Conservation (phyloP, 768 basidiomycete genomes). For the Pleurotus tuoliensis region DNA sequence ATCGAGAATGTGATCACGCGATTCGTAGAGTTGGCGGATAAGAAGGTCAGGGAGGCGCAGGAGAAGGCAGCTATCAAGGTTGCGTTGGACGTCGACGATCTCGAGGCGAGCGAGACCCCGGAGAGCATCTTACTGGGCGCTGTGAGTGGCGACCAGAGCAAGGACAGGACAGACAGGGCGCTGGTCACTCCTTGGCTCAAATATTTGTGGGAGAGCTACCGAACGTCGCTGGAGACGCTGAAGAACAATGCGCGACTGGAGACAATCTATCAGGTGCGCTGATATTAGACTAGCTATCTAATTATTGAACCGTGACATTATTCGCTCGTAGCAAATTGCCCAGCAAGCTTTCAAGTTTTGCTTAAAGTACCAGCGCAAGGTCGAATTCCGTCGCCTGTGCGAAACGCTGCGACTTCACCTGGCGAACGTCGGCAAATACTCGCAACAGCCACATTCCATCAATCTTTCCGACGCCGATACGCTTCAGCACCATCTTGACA, state of each 20-base stretch:
- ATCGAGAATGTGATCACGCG: conserved; percentile 89
- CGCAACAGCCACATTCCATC: conserved; percentile 90
- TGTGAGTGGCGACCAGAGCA: conserved; percentile 85
- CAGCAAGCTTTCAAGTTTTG: conserved; percentile 98
- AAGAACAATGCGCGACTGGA: conserved; percentile 95
- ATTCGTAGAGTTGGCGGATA: conserved; percentile 78
- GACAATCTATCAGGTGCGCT: conserved; percentile 80
- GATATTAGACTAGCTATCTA: background rate
- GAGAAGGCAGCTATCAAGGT: conserved; percentile 78
- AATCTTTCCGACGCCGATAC: conserved; percentile 95
- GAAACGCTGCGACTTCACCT: conserved; percentile 95
- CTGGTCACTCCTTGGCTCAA: conserved; percentile 97
- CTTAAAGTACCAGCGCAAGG: conserved; percentile 87
- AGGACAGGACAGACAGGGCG: conserved; percentile 91
- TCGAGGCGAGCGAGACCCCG: conserved; percentile 94
- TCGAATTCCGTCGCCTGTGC: conserved; percentile 95
- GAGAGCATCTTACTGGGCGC: conserved; percentile 88
- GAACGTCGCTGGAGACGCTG: conserved; percentile 90
- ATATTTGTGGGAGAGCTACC: conserved; percentile 98
- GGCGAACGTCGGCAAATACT: conserved; percentile 90
- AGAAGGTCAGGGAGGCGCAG: conserved; percentile 82
- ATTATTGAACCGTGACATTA: background rate
- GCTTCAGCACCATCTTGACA: conserved; percentile 93
- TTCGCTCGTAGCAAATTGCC: conserved; percentile 70
- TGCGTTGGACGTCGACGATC: conserved; percentile 85